Evolutionary conservation across 148 eudicot species (phyloP).

Genomic region (Limonium bicolor): DNA sequence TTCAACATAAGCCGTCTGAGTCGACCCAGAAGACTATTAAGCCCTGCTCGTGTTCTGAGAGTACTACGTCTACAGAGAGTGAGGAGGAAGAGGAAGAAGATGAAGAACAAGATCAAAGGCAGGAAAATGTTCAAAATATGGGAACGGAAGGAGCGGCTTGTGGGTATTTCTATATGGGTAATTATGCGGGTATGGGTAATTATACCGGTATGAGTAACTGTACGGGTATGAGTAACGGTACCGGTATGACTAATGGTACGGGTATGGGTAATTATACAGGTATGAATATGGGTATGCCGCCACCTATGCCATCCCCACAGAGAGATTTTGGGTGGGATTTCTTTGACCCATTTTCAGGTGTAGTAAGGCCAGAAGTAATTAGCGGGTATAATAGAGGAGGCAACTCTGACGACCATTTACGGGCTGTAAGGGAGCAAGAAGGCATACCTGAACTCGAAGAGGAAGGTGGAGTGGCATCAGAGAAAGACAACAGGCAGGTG

Average conservation of each 20-base stretch:
- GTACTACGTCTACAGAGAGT: slow-evolving; percentile 1
- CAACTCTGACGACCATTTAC: slow-evolving; percentile 46
- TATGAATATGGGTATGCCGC: slow-evolving; percentile 21
- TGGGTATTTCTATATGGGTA: slow-evolving; percentile 68
- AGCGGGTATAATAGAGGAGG: slow-evolving; percentile 33
- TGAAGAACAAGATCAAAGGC: slow-evolving; percentile 2
- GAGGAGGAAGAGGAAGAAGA: slow-evolving; percentile 18
- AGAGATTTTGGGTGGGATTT: slow-evolving; percentile 96
- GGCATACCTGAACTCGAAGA: slow-evolving; percentile 78
- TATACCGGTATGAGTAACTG: neutral
- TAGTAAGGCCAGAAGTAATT: slow-evolving; percentile 32
- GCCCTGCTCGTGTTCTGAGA: neutral
- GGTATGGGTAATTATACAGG: slow-evolving; percentile 20
- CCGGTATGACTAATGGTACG: too few relatives aligned
- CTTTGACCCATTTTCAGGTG: slow-evolving; percentile 64
- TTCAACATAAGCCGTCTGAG: neutral
- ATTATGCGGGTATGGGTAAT: slow-evolving; percentile 33
- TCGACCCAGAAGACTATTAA: neutral
- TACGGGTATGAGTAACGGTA: too few relatives aligned
- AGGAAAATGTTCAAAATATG: neutral
- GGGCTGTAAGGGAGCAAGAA: slow-evolving; percentile 67
- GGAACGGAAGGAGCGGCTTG: slow-evolving; percentile 6
- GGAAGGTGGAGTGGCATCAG: slow-evolving; percentile 23
- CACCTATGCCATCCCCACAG: slow-evolving; percentile 54
- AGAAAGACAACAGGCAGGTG: slow-evolving; percentile 14